Conservation (phyloP, 495 filamentous ascomycete genomes). For the Parmelia sp. region DNA sequence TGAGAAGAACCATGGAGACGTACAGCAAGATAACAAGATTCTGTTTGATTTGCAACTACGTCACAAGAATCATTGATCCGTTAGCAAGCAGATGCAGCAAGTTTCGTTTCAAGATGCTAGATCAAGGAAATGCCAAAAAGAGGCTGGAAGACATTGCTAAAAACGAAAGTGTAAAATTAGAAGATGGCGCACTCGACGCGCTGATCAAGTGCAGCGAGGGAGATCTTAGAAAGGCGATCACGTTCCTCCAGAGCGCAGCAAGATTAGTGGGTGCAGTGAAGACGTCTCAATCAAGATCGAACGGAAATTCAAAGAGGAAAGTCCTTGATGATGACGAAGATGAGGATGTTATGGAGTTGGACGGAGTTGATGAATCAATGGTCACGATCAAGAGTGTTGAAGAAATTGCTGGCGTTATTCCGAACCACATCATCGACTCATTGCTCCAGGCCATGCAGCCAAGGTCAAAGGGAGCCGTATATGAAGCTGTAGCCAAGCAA, state of each 20-base stretch:
- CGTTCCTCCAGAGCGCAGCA: slow-evolving; percentile 87
- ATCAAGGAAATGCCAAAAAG: slow-evolving; percentile 68
- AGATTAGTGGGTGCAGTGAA: slow-evolving; percentile 60
- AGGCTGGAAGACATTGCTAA: slow-evolving; percentile 74
- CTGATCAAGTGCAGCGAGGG: slow-evolving; percentile 85
- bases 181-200: slow-evolving; percentile 72
- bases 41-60: slow-evolving; percentile 97
- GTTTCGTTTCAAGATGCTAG: slow-evolving; percentile 95
- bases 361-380: slow-evolving; percentile 35
- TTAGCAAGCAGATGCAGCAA: slow-evolving; percentile 89
- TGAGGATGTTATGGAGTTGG: slow-evolving; percentile 48
- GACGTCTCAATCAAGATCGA: slow-evolving; percentile 32
- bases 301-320: slow-evolving; percentile 41
- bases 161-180: slow-evolving; percentile 65
- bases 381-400: slow-evolving; percentile 77
- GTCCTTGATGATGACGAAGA: slow-evolving; percentile 51
- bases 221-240: slow-evolving; percentile 92
- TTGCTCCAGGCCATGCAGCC: slow-evolving; percentile 76
- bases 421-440: slow-evolving; percentile 59
- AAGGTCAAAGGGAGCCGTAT: slow-evolving; percentile 51
- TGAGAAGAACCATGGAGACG: slow-evolving; percentile 94
- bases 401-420: slow-evolving; percentile 95
- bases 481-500: slow-evolving; percentile 65
- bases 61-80: slow-evolving; percentile 95
- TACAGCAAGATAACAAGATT: slow-evolving; percentile 95